Evolutionary conservation across 352 stramenopile genomes (phyloP), one percentile per base, ranked within the genome.

Genomic region (Phytophthora citrophthora): DNA sequence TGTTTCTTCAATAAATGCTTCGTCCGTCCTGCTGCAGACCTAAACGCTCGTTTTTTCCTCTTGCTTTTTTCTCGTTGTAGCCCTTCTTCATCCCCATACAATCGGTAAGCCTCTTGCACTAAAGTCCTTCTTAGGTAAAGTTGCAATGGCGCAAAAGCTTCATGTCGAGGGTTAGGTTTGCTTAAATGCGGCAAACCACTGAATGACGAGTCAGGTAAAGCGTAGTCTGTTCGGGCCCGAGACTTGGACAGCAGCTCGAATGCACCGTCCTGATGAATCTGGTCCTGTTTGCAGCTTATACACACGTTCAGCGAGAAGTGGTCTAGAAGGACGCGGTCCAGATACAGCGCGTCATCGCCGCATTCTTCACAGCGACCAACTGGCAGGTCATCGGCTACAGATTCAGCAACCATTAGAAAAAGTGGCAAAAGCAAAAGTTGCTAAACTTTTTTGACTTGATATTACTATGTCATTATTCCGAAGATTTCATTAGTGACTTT

Each of bases 191-290:
- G 67, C 32, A 90, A 47, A 0, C 74, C 70, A 15, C 73, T 32
- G 56, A 91, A 91, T 39, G 76, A 76, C 27, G 81, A 90, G 32
- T 89, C 83, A 1, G 83, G 83, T 8, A 92, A 62, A 31, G 77
- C 77, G 46, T 78, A 92, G 32, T 90, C 83, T 16, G 34, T 39
- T 50, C 81, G 84, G 24, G 81, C 83, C 11, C 63, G 73, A 56
- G 70, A 79, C 59, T 90, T 92, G 36, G 81, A 68, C 48, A 92
- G 61, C 20, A 92, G 39, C 68, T 89, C 77, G 68, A 89, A 92
- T 41, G 65, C 54, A 11, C 83, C 78, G 38, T 72, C 53, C n/a
- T 62, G 70, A 23, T 88, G 59, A 20, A 77, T 88, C 36, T 61
- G 54, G 57, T 88, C 68, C 44, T 92, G 83, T 46, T 86, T 89